Conservation (phyloP, 352 stramenopile genomes). For the Elongisporangium undulatum region DNA sequence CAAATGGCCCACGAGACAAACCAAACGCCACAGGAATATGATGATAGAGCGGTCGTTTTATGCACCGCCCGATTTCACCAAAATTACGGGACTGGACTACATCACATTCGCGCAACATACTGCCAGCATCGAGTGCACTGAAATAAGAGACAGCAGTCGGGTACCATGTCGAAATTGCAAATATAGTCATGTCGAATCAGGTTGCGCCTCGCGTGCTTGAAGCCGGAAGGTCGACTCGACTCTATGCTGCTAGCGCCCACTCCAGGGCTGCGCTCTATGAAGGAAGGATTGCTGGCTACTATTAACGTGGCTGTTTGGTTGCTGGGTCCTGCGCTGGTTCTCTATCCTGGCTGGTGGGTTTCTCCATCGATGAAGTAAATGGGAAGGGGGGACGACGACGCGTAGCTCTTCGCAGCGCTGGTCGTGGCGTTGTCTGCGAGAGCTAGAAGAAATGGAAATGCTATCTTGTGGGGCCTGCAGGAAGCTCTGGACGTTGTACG, state of each 20-base stretch:
- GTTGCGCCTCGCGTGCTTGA: not conserved
- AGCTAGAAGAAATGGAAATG: not conserved
- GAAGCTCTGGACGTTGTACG: not conserved
- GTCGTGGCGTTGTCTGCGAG: not conserved
- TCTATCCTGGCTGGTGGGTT: not conserved
- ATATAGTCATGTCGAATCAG: not conserved
- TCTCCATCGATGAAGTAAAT: not conserved
- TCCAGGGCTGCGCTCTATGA: not conserved
- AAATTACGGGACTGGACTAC: not conserved
- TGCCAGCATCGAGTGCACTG: no score
- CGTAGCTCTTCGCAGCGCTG: not conserved
- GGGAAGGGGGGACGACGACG: not conserved
- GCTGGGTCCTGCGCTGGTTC: not conserved
- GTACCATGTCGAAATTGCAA: not conserved
- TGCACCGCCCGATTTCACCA: not conserved
- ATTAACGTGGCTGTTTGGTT: slow-evolving; percentile 1
- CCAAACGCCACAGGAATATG: not conserved
- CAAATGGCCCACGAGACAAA: not conserved
- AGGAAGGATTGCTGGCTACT: not conserved
- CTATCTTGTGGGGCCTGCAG: not conserved
- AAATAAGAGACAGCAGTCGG: no score
- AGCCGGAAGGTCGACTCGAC: not conserved
- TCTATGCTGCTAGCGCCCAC: not conserved
- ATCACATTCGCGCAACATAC: not conserved
- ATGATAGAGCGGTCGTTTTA: not conserved